Conservation (phyloP, 768 basidiomycete genomes). For the Trametes maxima region DNA sequence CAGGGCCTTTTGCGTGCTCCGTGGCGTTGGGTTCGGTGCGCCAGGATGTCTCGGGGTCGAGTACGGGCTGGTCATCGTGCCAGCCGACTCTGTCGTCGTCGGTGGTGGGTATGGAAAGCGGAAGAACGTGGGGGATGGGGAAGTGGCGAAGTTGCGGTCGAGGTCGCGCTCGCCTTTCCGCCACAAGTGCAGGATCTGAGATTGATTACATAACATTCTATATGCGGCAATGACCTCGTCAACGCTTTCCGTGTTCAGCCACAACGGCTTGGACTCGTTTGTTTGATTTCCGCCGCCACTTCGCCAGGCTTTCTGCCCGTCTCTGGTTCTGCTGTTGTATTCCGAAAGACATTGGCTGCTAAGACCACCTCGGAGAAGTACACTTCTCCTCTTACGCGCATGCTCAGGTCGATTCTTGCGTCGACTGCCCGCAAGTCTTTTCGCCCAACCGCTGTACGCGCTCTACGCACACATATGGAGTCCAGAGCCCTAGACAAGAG, state of each 20-base stretch:
- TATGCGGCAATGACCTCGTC: background rate
- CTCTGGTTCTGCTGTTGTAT: too few relatives aligned
- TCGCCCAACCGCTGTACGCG: slow-evolving; percentile 1
- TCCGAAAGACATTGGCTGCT: too few relatives aligned
- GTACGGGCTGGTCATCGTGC: slow-evolving; percentile 27
- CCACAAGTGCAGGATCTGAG: slow-evolving; percentile 10
- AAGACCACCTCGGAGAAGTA: background rate
- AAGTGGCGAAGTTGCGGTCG: background rate
- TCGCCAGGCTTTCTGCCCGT: too few relatives aligned
- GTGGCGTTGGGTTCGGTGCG: slow-evolving; percentile 28
- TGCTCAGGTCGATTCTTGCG: slow-evolving; percentile 1
- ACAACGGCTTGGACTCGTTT: too few relatives aligned
- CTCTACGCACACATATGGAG: slow-evolving; percentile 12
- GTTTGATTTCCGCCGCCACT: too few relatives aligned
- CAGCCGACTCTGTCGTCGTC: background rate
- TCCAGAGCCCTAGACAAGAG: slow-evolving; percentile 42
- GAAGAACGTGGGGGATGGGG: background rate
- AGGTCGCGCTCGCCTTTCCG: slow-evolving; percentile 2
- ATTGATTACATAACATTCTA: slow-evolving; percentile 1
- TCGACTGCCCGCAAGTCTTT: slow-evolving; percentile 11
- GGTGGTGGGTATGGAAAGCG: background rate
- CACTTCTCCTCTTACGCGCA: background rate
- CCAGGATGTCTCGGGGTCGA: slow-evolving; percentile 23
- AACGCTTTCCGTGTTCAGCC: too few relatives aligned
- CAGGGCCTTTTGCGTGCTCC: slow-evolving; percentile 20